Evolutionary conservation across 306 rosid species (phyloP), one percentile per base, ranked within the genome.

Genomic region (Cyclanthera cordifolia): DNA sequence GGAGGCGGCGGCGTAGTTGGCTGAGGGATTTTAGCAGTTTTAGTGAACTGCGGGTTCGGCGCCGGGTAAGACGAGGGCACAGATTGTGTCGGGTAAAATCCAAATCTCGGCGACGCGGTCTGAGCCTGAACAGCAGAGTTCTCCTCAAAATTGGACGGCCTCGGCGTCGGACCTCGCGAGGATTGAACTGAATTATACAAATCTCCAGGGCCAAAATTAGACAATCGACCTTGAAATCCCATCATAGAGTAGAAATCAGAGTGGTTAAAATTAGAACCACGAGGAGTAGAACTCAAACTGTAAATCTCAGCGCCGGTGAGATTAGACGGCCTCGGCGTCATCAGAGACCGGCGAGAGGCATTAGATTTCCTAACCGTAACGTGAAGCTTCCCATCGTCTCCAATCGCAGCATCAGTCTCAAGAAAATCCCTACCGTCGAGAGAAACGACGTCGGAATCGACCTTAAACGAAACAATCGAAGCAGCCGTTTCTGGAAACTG

Each of bases 401-500:
- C 96, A 19, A 94, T 89, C 71, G 83, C 97, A 0, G 99, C 97
- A 58, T 94, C 99, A 8, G 99, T 90, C 30, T 94, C 99, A 0
- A 94, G 81, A 21, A 94, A 94, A 45, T 88, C 99, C 1, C 96
- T 67, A 0, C 97, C 99, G 73, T 94, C 99, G 1, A 94, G 88
- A 0, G 99, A 94, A n/a, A 94, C 87, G 23, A 94, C 97, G 70
- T 94, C 99, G 43, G 99, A 94, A 71, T 94, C 99, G 41, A 94
- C 91, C 45, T 94, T 94, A 48, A 94, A 90, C 2, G 99, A 94
- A 4, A 94, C 96, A 9, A 94, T 94, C 4, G 99, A 94, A 4
- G 97, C 97, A 0, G 97, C 99, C 9, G 99, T 94, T 64, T 94
- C 97, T 0, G 99, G 99, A 19, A 94, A 94, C 87, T 94, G 99